These are phyloP conservation scores for Tetrapisispora arboricola DNA, from an alignment of 805 yeast species.

Conservation along the genomic window DNA sequence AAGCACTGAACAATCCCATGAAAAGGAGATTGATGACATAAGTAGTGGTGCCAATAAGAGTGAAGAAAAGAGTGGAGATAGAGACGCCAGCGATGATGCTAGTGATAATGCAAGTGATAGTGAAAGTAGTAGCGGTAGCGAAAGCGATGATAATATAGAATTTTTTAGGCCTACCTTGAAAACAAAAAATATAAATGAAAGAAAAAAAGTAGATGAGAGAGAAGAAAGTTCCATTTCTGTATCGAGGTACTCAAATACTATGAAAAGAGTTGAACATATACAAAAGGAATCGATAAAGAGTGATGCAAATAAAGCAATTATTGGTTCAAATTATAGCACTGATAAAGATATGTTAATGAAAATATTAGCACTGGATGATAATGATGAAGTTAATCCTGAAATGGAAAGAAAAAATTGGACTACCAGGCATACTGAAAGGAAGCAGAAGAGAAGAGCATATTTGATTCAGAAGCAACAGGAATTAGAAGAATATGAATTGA, in stretches of 20 bases:
- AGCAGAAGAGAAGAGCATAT: constrained; percentile 13
- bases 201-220: not conserved
- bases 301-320: constrained; percentile 5
- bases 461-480: constrained; percentile 19
- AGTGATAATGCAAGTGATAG: constrained; percentile 3
- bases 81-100: constrained; percentile 1
- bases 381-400: constrained; percentile 19
- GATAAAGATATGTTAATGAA: constrained; percentile 18
- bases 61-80: constrained; percentile 1
- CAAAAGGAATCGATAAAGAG: constrained; percentile 6
- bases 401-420: constrained; percentile 18
- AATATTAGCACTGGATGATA: constrained; percentile 18
- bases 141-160: constrained; percentile 13
- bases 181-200: not conserved
- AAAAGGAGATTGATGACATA: not conserved
- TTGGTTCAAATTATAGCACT: constrained; percentile 16
- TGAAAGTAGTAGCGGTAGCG: constrained; percentile 7
- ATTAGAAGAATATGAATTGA: constrained; percentile 19
- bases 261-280: constrained; percentile 12
- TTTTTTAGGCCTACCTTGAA: constrained; percentile 22
- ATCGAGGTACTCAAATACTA: not conserved
- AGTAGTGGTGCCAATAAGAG: not conserved
- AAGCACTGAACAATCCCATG: not conserved
- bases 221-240: too few relatives aligned
- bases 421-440: constrained; percentile 15